A percentile compares a stretch with the other conserved stretches of the same genome.
Evolutionary conservation across 768 basidiomycete species (phyloP).

Genomic region (Sarcodon sp.): DNA sequence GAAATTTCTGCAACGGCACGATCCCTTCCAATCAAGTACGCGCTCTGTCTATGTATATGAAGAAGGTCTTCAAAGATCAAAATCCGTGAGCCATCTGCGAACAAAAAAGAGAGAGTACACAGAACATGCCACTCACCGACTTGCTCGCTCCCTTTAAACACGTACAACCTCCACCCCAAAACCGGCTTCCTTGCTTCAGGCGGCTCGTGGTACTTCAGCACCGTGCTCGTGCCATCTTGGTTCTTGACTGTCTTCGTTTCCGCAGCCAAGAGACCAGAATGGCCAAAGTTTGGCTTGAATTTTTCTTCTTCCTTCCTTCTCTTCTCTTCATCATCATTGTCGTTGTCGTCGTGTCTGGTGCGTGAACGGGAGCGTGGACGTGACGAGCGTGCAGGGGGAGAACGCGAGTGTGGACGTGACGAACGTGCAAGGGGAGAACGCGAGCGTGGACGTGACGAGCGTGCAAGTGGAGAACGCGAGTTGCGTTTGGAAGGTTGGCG

Average conservation of each 20-base stretch:
- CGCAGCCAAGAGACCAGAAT: constrained; percentile 86
- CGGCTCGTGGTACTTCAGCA: constrained; percentile 97
- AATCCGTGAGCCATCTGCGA: not conserved
- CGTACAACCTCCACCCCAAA: constrained; percentile 88
- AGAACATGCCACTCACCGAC: constrained; percentile 46
- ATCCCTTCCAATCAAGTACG: constrained; percentile 89
- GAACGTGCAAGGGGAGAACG: constrained; percentile 5
- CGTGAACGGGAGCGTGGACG: constrained; percentile 19
- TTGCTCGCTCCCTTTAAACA: constrained; percentile 93
- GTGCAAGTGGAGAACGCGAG: constrained; percentile 4
- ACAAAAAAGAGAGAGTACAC: not conserved
- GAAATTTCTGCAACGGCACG: constrained; percentile 76
- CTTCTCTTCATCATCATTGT: not conserved
- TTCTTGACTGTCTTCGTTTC: constrained; percentile 87
- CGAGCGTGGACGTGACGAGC: constrained; percentile 13
- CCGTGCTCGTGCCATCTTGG: constrained; percentile 61
- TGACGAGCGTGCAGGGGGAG: constrained; percentile 6
- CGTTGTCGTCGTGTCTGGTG: constrained; percentile 13
- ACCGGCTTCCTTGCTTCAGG: constrained; percentile 92
- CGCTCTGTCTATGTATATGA: constrained; percentile 89
- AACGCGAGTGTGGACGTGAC: constrained; percentile 13
- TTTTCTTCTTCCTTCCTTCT: constrained; percentile 22
- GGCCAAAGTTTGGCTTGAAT: constrained; percentile 80
- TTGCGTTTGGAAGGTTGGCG: constrained; percentile 9
- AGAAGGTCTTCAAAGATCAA: constrained; percentile 52